Conservation (phyloP, 2,329 filamentous ascomycete species). For the Talaromyces verruculosus region DNA sequence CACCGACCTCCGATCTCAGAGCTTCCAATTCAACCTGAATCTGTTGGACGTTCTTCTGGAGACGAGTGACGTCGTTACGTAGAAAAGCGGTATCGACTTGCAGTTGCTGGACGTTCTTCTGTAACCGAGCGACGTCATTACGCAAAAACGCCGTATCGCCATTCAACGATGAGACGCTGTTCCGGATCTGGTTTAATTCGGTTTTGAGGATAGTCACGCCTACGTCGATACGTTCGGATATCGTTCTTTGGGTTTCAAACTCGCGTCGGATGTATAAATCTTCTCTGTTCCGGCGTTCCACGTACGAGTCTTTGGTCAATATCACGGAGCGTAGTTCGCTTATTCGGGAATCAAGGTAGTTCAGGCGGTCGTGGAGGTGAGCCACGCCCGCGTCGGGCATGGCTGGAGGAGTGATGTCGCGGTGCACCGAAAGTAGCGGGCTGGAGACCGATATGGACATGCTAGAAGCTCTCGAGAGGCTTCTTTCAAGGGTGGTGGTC, state of each 20-base stretch:
- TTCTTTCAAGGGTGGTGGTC: constrained; percentile 39
- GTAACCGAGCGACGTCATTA: constrained; percentile 39
- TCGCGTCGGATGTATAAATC: constrained; percentile 42
- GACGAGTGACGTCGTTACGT: constrained; percentile 38
- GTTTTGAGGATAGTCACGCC: constrained; percentile 38
- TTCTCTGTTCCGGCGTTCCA: constrained; percentile 41
- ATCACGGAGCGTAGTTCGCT: constrained; percentile 39
- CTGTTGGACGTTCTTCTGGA: constrained; percentile 41
- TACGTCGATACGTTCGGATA: constrained; percentile 35
- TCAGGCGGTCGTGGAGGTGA: constrained; percentile 41
- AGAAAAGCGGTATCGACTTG: constrained; percentile 38
- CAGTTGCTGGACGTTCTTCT: constrained; percentile 39
- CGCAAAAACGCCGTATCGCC: constrained; percentile 38
- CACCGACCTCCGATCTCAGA: constrained; percentile 36
- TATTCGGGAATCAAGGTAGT: constrained; percentile 40
- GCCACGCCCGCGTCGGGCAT: constrained; percentile 38
- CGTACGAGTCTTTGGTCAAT: constrained; percentile 42
- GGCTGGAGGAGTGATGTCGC: constrained; percentile 37
- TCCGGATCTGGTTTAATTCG: constrained; percentile 39
- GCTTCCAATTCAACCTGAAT: constrained; percentile 38
- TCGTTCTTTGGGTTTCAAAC: constrained; percentile 38
- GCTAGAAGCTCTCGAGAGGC: constrained; percentile 40
- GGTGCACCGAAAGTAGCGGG: constrained; percentile 36
- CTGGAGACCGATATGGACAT: constrained; percentile 40
- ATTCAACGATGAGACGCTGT: constrained; percentile 37